Evolutionary conservation across 208 protist genomes (phyloP), one percentile per base, ranked within the genome.

Genomic region (Leishmania gerbilli): DNA sequence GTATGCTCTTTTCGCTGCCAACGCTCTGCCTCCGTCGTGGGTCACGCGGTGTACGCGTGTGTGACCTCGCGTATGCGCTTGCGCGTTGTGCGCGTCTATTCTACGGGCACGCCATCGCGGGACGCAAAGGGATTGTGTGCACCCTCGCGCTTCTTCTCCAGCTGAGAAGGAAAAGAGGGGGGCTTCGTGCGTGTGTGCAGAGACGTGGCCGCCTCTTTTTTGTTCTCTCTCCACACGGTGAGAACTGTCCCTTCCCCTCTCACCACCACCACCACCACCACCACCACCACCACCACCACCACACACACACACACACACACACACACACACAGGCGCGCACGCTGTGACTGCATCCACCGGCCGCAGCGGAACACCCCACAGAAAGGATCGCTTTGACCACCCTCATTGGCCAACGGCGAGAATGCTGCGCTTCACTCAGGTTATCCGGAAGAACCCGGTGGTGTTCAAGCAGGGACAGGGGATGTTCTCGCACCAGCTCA

Each of bases 401-500:
- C 19, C 34, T 64, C 49, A 6, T 19, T 17, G 21, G 5, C 9
- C 45, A 42, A 9, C 2, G 4, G 19, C n/a, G 34, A 77, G 17
- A 31, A 97, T 98, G 95, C 77, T 98, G 74, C 92, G 83, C 47
- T 45, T 68, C 15, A 90, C 71, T 40, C 8, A 24, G 21, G 34
- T 86, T 47, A 74, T 81, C 67, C 81, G 75, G 34, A 98, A 98
- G 88, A 96, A 97, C 79, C 95, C 95, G 78, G 91, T 98, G 3
- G 84, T 97, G 27, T 96, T 97, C 83, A 96, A 96, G 77, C 93
- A 98, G 87, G 93, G 94, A 0, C 92, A 98, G 90, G 95, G 95
- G 37, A 98, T 97, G 94, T 95, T 98, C 72, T 90, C 91, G 15
- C 93, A 98, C 74, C 95, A 98, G 79, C 87, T 98, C 3, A 98